These are phyloP conservation scores for Musa balbisiana DNA, from an alignment of 202 grass and related monocot genomes.

Conservation along the genomic window DNA sequence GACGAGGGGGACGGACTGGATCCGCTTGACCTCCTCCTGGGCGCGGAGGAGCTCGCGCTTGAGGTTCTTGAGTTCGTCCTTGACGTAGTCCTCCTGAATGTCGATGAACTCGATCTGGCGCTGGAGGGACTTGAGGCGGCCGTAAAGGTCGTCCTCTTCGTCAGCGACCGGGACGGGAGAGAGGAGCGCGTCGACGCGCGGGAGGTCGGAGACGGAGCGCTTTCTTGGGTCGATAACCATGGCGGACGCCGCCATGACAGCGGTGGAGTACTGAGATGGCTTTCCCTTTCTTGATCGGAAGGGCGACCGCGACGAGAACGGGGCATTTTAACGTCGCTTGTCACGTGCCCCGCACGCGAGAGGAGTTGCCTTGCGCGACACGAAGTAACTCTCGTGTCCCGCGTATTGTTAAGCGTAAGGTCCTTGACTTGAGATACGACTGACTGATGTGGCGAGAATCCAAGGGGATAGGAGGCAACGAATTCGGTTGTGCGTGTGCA, in stretches of 20 bases:
- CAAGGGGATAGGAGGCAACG: too few species aligned
- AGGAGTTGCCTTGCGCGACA: not conserved
- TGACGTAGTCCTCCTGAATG: constrained; percentile 86
- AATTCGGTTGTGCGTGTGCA: not conserved
- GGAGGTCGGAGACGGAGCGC: constrained; percentile 21
- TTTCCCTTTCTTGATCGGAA: not conserved
- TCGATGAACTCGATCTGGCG: constrained; percentile 82
- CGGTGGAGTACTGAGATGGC: not conserved
- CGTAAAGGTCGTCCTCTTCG: constrained; percentile 72
- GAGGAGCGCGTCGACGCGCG: constrained; percentile 17
- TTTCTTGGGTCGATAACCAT: not conserved
- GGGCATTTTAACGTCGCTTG: not conserved
- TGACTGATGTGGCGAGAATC: too few species aligned
- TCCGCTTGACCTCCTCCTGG: constrained; percentile 92
- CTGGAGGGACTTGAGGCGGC: constrained; percentile 72
- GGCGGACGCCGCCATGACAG: constrained; percentile 4
- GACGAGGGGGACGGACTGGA: constrained; percentile 76
- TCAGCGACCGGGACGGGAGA: constrained; percentile 21
- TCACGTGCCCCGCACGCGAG: not conserved
- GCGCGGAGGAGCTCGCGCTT: constrained; percentile 73
- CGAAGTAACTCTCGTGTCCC: not conserved
- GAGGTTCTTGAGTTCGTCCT: constrained; percentile 95
- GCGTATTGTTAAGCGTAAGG: too few species aligned
- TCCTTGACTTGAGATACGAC: too few species aligned
- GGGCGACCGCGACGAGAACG: not conserved